Conservation (phyloP, 2,329 filamentous ascomycete species). For the Arthroderma sp. region DNA sequence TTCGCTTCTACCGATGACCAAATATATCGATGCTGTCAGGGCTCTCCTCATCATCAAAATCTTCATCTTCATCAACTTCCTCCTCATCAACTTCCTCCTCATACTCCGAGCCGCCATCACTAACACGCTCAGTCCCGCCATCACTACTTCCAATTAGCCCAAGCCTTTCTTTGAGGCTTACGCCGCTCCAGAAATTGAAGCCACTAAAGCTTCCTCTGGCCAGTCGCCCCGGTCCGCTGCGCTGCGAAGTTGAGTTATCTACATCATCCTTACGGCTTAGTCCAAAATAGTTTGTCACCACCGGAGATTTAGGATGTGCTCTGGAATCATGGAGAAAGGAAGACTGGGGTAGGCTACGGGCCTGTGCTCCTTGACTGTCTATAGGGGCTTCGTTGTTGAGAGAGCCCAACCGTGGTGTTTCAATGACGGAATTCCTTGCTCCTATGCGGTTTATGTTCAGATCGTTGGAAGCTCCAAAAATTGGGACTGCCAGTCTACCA, state of each 20-base stretch:
- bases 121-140: conserved; percentile 12
- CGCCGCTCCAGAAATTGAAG: conserved; percentile 4
- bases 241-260: conserved; percentile 3
- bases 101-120: conserved; percentile 5
- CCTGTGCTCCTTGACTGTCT: neutral
- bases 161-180: conserved; percentile 4
- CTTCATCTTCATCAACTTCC: conserved; percentile 32
- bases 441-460: neutral
- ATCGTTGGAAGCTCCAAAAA: neutral
- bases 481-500: neutral
- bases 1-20: conserved; percentile 38
- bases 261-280: conserved; percentile 5
- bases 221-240: neutral
- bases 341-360: conserved; percentile 1
- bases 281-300: conserved; percentile 12
- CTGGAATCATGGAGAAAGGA: neutral
- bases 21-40: conserved; percentile 36
- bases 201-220: neutral
- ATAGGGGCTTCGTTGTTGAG: neutral
- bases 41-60: conserved; percentile 38
- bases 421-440: neutral
- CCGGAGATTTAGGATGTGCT: conserved; percentile 5
- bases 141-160: conserved; percentile 2
- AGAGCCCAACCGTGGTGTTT: neutral
- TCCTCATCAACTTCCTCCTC: conserved; percentile 17